Evolutionary conservation across 2,329 filamentous ascomycete species (phyloP).

Genomic region (Gaeumannomyces sp.): DNA sequence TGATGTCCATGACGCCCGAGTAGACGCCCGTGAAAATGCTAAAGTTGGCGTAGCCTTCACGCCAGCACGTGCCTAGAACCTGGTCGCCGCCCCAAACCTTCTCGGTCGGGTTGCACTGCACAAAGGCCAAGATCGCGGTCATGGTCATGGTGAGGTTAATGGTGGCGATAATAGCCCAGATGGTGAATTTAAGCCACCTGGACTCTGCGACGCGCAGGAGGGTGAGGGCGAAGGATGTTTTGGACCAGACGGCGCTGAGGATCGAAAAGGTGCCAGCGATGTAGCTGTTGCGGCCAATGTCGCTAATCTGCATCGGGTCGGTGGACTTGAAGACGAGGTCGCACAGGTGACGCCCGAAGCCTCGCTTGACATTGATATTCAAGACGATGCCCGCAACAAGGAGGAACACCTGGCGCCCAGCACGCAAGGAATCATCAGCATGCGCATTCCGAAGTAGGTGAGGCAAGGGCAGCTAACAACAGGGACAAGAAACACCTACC

Average conservation of each 20-base stretch:
- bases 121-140: conserved; percentile 14
- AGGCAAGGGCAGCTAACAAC: no score
- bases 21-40: conserved; percentile 21
- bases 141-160: conserved; percentile 25
- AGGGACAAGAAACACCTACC: neutral
- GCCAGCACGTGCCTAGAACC: conserved; percentile 16
- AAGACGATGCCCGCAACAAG: conserved; percentile 1
- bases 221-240: conserved; percentile 32
- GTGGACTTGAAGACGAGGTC: conserved; percentile 9
- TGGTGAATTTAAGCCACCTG: conserved; percentile 17
- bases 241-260: conserved; percentile 27
- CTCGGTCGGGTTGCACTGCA: conserved; percentile 12
- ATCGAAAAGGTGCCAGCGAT: conserved; percentile 22
- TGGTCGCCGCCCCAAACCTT: conserved; percentile 11
- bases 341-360: conserved; percentile 12
- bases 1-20: conserved; percentile 20
- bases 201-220: conserved; percentile 25
- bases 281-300: conserved; percentile 4
- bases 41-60: conserved; percentile 17
- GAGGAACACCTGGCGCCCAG: neutral
- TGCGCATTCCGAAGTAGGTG: no score
- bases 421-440: neutral
- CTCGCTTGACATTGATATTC: conserved; percentile 9
- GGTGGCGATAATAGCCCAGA: conserved; percentile 27
- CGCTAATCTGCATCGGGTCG: neutral